Conservation (phyloP, 768 basidiomycete genomes). For the Auriscalpium vulgare region DNA sequence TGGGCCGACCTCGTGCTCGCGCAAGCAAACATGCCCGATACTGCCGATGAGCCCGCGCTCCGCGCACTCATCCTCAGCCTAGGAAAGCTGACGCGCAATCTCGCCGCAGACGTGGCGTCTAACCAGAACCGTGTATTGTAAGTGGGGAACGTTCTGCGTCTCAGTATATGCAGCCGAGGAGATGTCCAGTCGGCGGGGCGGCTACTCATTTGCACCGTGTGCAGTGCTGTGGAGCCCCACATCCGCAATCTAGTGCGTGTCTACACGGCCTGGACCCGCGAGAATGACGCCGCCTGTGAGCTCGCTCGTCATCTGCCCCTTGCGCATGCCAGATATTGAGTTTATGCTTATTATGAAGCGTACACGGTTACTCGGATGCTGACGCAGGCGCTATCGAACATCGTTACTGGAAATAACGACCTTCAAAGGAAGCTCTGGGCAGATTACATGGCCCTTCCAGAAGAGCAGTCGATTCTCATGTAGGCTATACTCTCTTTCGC, state of each 20-base stretch:
- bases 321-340: neutral
- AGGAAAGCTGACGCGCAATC: constrained; percentile 76
- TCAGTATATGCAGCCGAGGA: neutral
- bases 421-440: constrained; percentile 56
- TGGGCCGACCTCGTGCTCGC: constrained; percentile 36
- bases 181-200: neutral
- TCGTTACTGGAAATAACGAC: constrained; percentile 64
- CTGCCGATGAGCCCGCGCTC: constrained; percentile 32
- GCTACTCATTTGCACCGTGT: neutral
- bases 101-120: constrained; percentile 64
- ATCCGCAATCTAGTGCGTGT: constrained; percentile 62
- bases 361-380: constrained; percentile 56
- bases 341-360: constrained; percentile 35
- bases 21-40: constrained; percentile 27
- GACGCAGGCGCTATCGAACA: constrained; percentile 75
- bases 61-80: constrained; percentile 26
- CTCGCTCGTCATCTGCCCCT: neutral
- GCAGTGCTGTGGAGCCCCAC: constrained; percentile 62
- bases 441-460: constrained; percentile 55
- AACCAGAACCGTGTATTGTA: constrained; percentile 74
- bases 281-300: constrained; percentile 41
- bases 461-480: constrained; percentile 72
- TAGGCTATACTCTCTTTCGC: constrained; percentile 22
- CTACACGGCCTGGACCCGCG: constrained; percentile 70
- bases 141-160: constrained; percentile 24